Evolutionary conservation across 2,329 filamentous ascomycete species (phyloP), one percentile per base, ranked within the genome.

Genomic region (Alternaria longipes): DNA sequence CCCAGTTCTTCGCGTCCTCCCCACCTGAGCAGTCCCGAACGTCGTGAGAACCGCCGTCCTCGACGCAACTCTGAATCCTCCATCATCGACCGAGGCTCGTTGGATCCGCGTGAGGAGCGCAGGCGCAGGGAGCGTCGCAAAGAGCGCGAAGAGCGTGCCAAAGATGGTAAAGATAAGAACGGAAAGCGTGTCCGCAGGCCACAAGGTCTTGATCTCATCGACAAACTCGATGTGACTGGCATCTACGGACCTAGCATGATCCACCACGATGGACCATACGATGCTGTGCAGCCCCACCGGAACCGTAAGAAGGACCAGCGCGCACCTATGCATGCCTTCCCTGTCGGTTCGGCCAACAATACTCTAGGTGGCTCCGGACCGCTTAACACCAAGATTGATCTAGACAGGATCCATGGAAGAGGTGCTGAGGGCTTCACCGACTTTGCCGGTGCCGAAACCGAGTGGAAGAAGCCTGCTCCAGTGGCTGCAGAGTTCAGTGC

Each of bases 191-290:
- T 79, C 34, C 76, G 72, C 72, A 80, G 79, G 69, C 81, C 81
- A 14, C 77, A 81, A 52, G 81, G 85, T 32, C 79, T 98, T 66
- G 95, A 99, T 77, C 87, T 98, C 46, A 98, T 99, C 73, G 95
- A 99, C 81, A 94, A 97, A 78, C 84, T 99, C 67, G 95, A 98
- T 82, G 94, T 95, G 64, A 97, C 94, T 5, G 94, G 94, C 78
- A 96, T 98, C 70, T 97, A 97, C 75, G 94, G 95, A 59, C 92
- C 91, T 72, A 94, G 94, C 80, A 83, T 97, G 69, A 97, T 98
- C 81, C 95, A 99, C 74, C 95, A 99, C 75, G 95, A 98, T 74
- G 95, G 95, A 1, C 95, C 95, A 5, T 99, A 97, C 73, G 95
- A 99, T 79, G 95, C 95, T 20, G 92, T 95, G 78, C 97, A 97